Base-by-base conservation (phyloP, 257 asterid species). In the Jacaranda mimosifolia region DNA sequence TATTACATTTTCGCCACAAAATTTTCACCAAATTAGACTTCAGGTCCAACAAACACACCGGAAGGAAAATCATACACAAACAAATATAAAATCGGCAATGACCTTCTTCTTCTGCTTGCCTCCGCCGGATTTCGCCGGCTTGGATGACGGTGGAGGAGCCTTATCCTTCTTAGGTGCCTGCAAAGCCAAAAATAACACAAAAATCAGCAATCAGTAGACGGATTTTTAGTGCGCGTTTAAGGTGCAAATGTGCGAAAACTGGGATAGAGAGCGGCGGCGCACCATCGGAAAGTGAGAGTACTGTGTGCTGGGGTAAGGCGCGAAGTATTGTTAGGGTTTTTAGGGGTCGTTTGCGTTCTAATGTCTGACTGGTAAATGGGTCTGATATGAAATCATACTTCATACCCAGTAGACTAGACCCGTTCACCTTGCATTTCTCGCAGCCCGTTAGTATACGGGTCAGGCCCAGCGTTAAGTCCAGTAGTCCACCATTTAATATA, bases 81-180 rank as follows among this genome's bases (percentile, higher is more conserved):
- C 13, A 66, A 15, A 69, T 7, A 26, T 1, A 4, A 4, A 57
- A 60, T 21, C 14, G 45, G 6, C 1, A 56, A 14, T 3, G 60
- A 93, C 98, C 97, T 94, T 94, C 98, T 94, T 94, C 92, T 94
- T 94, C 85, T 94, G 97, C 83, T 94, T 94, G 60, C 97, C 97
- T 19, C 98, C 98, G 0, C 97, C 97, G 45, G 97, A 87, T 70
- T 94, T 94, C 38, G 96, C 94, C 35, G 98, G 97, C 87, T 94
- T 94, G 15, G 98, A 94, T 5, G 98, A 85, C 58, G 98, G 96
- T 7, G 96, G 97, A 0, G 97, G 96, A 63, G 93, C 97, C 76
- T 91, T 91, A 0, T 86, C 98, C 92, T 92, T 94, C 89, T 92
- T 94, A 9, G 98, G 98, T 73, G 98, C 98, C 98, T 93, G 86